Evolutionary conservation across 768 basidiomycete genomes (phyloP).

Genomic region (Pisolithus marmoratus): DNA sequence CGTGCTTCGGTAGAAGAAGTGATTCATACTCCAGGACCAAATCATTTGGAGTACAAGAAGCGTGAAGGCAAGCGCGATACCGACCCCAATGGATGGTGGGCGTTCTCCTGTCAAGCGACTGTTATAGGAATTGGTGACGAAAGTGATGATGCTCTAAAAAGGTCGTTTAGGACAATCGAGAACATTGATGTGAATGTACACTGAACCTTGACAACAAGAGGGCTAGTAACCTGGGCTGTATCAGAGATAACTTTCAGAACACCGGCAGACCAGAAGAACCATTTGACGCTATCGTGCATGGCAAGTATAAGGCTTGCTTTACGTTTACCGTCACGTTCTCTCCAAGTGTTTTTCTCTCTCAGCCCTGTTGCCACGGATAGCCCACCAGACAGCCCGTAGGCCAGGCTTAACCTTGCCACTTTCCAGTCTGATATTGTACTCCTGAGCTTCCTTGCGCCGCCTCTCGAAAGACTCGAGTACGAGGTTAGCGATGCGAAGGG

Average conservation of each 20-base stretch:
- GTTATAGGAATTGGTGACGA: conserved; percentile 56
- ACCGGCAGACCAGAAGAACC: conserved; percentile 75
- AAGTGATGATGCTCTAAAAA: conserved; percentile 62
- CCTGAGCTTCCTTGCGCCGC: conserved; percentile 48
- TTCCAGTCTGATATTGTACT: conserved; percentile 67
- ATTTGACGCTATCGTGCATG: conserved; percentile 71
- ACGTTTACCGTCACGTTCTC: conserved; percentile 55
- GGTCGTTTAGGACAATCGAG: background rate
- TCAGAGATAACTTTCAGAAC: conserved; percentile 57
- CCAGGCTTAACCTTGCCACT: conserved; percentile 59
- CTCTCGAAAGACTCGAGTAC: conserved; percentile 63
- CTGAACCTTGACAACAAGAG: conserved; percentile 74
- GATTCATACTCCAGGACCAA: conserved; percentile 63
- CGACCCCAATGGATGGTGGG: conserved; percentile 43
- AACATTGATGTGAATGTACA: background rate
- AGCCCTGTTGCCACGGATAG: conserved; percentile 40
- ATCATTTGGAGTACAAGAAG: conserved; percentile 66
- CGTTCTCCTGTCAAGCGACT: conserved; percentile 35
- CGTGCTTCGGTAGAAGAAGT: conserved; percentile 76
- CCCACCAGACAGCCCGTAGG: conserved; percentile 52
- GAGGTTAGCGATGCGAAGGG: conserved; percentile 53
- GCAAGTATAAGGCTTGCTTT: conserved; percentile 60
- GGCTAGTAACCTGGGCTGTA: conserved; percentile 66
- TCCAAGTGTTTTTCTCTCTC: conserved; percentile 61
- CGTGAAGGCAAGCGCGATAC: conserved; percentile 68